These are phyloP conservation scores for Dictyostelium purpureum DNA, from an alignment of 78 protist species.

Conservation along the genomic window DNA sequence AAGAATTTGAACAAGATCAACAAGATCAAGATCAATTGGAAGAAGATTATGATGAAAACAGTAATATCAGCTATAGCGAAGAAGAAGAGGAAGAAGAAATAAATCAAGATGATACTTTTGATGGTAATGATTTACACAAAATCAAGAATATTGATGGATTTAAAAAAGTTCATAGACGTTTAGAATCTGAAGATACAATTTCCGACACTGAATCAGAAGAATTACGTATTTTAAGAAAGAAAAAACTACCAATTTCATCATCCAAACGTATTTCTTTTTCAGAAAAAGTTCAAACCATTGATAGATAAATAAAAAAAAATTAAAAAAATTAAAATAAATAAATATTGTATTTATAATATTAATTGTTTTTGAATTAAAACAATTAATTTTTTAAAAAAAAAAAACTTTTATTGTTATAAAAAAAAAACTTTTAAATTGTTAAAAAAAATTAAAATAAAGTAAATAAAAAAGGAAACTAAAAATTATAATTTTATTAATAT, in stretches of 20 bases:
- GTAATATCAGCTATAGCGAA: background rate
- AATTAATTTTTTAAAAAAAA: no score
- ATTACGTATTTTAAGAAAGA: background rate
- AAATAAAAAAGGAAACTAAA: no score
- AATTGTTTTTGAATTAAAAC: no score
- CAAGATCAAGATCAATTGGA: background rate
- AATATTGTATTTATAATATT: background rate
- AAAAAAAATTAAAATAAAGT: no score
- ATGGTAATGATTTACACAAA: background rate
- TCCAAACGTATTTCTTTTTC: background rate
- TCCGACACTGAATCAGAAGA: constrained; percentile 9
- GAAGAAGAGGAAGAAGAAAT: background rate
- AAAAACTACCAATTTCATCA: background rate
- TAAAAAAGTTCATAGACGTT: background rate
- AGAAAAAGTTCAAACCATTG: background rate
- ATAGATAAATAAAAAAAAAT: background rate
- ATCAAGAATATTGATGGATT: background rate
- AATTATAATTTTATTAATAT: no score
- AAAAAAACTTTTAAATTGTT: no score
- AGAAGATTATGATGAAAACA: background rate
- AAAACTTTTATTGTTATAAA: no score
- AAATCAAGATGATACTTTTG: background rate
- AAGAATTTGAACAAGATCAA: background rate
- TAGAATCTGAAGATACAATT: background rate
- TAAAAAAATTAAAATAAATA: background rate